Evolutionary conservation across 441 rosid genomes (phyloP).

Genomic region (Arabidopsis lyrata): DNA sequence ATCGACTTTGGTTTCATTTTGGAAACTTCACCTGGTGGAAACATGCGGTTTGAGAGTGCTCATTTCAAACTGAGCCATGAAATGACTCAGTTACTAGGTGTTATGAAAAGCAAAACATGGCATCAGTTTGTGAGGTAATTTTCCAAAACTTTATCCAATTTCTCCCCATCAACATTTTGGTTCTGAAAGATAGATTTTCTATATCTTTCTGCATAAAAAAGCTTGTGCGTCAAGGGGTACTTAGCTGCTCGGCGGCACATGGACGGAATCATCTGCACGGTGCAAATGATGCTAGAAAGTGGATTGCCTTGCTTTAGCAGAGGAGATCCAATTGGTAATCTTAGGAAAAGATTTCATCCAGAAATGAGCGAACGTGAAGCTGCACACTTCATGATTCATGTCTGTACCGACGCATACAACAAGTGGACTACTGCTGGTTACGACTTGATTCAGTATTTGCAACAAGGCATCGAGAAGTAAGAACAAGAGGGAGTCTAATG

Average conservation of each 20-base stretch:
- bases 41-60: constrained; percentile 98
- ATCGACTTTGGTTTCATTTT: constrained; percentile 34
- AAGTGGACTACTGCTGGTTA: neutral
- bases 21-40: constrained; percentile 98
- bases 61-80: constrained; percentile 99
- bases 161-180: neutral
- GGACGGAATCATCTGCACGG: neutral
- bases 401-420: neutral
- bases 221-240: neutral
- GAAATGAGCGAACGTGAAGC: neutral
- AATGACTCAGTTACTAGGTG: constrained; percentile 96
- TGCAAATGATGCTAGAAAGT: neutral
- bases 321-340: neutral
- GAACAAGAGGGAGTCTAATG: too few species aligned
- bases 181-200: neutral
- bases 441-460: neutral
- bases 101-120: constrained; percentile 97
- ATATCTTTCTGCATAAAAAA: neutral
- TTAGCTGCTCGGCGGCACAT: neutral
- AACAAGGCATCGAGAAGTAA: neutral
- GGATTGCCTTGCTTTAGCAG: neutral
- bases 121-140: constrained; percentile 63
- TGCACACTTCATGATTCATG: neutral
- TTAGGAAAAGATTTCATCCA: neutral
- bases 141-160: too few species aligned